These are phyloP conservation scores for Hsuehochloa calcarea DNA, from an alignment of 176 grass and related monocot genomes.

Conservation along the genomic window DNA sequence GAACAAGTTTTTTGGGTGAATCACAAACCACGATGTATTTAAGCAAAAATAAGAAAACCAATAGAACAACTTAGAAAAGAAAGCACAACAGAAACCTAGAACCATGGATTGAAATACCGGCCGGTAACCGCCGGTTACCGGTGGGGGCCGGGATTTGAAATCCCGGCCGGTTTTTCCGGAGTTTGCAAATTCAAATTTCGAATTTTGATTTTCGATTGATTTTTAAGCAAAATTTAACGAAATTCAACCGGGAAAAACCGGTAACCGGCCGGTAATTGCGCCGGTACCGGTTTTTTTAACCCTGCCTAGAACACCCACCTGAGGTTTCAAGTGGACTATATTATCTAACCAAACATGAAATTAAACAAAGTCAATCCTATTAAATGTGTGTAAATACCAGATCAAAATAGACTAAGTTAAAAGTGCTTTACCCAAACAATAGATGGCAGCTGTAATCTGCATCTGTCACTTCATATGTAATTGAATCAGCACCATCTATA, in stretches of 20 bases:
- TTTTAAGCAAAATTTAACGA: too few relatives aligned
- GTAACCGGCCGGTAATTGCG: too few relatives aligned
- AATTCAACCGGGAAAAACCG: too few relatives aligned
- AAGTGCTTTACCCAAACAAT: slow-evolving; percentile 80
- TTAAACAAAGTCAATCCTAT: slow-evolving; percentile 19
- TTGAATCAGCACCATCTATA: slow-evolving; percentile 66
- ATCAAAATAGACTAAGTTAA: slow-evolving; percentile 28
- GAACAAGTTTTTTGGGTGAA: background rate
- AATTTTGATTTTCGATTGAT: too few relatives aligned
- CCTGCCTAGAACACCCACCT: background rate
- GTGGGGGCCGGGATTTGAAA: too few relatives aligned
- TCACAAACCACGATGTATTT: background rate
- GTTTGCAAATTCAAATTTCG: too few relatives aligned
- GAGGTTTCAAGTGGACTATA: background rate
- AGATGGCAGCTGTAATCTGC: slow-evolving; percentile 78
- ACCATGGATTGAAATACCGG: too few relatives aligned
- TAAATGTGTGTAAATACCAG: slow-evolving; percentile 12
- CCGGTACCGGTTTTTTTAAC: too few relatives aligned
- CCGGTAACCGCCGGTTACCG: too few relatives aligned
- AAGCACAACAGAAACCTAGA: background rate
- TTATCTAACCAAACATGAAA: slow-evolving; percentile 9
- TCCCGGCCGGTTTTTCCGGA: too few relatives aligned
- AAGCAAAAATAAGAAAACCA: background rate
- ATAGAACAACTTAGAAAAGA: background rate
- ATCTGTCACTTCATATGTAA: slow-evolving; percentile 84